A percentile compares a stretch with the other conserved stretches of the same genome.
phyloP scores from a whole-genome alignment of 169 alveolate genomes.

The Babesia bigemina region DNA sequence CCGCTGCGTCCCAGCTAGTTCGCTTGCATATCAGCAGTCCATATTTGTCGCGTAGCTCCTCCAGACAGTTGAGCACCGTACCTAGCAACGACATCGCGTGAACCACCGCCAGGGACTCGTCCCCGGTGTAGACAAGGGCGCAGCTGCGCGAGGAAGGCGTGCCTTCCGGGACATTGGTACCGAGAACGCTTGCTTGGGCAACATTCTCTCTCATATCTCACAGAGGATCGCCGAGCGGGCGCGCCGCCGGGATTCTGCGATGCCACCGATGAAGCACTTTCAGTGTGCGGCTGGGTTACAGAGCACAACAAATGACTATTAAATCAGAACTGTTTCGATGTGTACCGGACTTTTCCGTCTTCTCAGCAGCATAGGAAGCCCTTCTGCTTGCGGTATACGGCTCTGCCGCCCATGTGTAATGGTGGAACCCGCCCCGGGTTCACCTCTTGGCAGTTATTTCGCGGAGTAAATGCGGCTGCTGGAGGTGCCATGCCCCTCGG shows the following conservation, averaged over 20 bases:
- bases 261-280: too few relatives aligned
- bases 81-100: constrained; percentile 38
- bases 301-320: neutral
- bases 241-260: too few relatives aligned
- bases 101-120: constrained; percentile 13
- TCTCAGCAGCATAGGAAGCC: constrained; percentile 64
- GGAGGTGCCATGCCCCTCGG: constrained; percentile 5
- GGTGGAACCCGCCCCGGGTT: constrained; percentile 21
- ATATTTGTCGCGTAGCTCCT: constrained; percentile 9
- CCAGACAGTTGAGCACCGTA: constrained; percentile 26
- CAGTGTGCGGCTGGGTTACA: too few relatives aligned
- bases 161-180: neutral
- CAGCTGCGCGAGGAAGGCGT: constrained; percentile 2
- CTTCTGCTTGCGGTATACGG: constrained; percentile 55
- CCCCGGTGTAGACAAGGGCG: constrained; percentile 38
- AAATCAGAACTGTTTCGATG: neutral
- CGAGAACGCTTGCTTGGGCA: too few relatives aligned
- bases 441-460: constrained; percentile 5
- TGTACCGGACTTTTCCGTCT: neutral
- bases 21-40: constrained; percentile 42
- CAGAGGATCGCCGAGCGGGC: too few relatives aligned
- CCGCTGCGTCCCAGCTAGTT: constrained; percentile 20
- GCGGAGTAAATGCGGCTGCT: constrained; percentile 7
- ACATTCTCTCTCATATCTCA: too few relatives aligned
- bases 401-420: constrained; percentile 31